These are phyloP conservation scores for Vitis rotundifolia DNA, from an alignment of 164 flowering plant genomes.

Conservation along the genomic window DNA sequence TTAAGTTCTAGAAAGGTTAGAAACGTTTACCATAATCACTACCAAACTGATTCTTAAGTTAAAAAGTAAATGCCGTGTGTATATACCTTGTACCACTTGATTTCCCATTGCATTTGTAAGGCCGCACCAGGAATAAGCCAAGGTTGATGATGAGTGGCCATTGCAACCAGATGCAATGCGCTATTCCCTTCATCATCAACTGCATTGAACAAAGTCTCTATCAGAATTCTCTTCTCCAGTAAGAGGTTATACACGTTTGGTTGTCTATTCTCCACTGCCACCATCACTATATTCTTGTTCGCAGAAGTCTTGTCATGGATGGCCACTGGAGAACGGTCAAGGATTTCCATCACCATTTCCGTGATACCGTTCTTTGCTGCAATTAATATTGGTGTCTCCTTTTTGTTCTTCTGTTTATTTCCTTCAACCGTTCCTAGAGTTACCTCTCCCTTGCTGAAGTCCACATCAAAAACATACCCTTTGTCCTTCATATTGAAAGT, in stretches of 20 bases:
- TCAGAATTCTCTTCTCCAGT: background rate
- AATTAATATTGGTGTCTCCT: constrained; percentile 11
- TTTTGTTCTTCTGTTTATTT: background rate
- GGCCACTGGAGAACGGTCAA: constrained; percentile 18
- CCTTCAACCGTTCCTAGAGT: background rate
- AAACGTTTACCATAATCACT: too few relatives aligned
- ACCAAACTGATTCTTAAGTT: too few relatives aligned
- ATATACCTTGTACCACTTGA: too few relatives aligned
- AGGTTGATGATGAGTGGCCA: background rate
- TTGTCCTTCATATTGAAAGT: too few relatives aligned
- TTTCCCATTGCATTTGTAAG: too few relatives aligned
- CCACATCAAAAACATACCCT: too few relatives aligned
- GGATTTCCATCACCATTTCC: constrained; percentile 20
- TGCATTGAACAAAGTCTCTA: background rate
- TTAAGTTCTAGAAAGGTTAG: too few relatives aligned
- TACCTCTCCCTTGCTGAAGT: background rate
- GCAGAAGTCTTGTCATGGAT: constrained; percentile 8
- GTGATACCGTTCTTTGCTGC: constrained; percentile 24
- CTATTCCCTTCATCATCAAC: constrained; percentile 18
- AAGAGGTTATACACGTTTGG: constrained; percentile 1
- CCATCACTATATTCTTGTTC: constrained; percentile 12
- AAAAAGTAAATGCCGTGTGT: too few relatives aligned
- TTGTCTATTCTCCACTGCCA: constrained; percentile 23
- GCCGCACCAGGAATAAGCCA: constrained; percentile 20
- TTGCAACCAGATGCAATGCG: constrained; percentile 12